These are phyloP conservation scores for Penicillium sp. DNA, from an alignment of 2,329 filamentous ascomycete species.

Conservation along the genomic window DNA sequence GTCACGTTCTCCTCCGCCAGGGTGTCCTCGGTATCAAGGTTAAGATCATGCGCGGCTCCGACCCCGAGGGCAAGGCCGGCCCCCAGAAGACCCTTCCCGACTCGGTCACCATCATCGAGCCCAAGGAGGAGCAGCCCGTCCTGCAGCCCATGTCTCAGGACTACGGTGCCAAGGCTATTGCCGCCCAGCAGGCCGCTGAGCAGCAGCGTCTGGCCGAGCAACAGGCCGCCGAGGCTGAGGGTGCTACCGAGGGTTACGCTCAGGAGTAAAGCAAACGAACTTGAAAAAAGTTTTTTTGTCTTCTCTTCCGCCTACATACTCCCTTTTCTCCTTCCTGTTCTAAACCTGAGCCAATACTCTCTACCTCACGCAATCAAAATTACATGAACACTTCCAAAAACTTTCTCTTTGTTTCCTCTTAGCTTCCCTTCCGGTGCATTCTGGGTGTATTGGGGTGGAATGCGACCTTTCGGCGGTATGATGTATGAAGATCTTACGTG, in stretches of 20 bases:
- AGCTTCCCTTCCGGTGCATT: neutral
- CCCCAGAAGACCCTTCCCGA: constrained; percentile 97
- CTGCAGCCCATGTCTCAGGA: constrained; percentile 97
- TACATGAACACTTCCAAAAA: constrained; percentile 34
- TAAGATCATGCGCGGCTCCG: constrained; percentile 99
- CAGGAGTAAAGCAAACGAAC: constrained; percentile 55
- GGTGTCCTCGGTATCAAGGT: constrained; percentile 99
- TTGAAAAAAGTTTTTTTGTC: constrained; percentile 20
- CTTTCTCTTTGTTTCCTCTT: constrained; percentile 8
- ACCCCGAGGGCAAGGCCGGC: constrained; percentile 98
- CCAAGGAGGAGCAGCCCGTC: constrained; percentile 97
- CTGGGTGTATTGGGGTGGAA: neutral
- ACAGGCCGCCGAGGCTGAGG: constrained; percentile 55
- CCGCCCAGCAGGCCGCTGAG: constrained; percentile 61
- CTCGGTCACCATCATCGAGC: constrained; percentile 99
- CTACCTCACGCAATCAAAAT: constrained; percentile 45
- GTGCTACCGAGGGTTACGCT: constrained; percentile 46
- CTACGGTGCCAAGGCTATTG: constrained; percentile 90
- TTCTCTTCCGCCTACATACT: constrained; percentile 31
- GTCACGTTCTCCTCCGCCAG: constrained; percentile 99
- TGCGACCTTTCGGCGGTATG: neutral
- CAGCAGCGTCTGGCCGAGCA: constrained; percentile 64
- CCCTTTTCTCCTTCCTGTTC: constrained; percentile 34
- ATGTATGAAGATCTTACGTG: constrained; percentile 1
- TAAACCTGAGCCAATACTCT: constrained; percentile 40